Evolutionary conservation across 1,284 basidiomycete species (phyloP).

Genomic region (Moesziomyces sp.): DNA sequence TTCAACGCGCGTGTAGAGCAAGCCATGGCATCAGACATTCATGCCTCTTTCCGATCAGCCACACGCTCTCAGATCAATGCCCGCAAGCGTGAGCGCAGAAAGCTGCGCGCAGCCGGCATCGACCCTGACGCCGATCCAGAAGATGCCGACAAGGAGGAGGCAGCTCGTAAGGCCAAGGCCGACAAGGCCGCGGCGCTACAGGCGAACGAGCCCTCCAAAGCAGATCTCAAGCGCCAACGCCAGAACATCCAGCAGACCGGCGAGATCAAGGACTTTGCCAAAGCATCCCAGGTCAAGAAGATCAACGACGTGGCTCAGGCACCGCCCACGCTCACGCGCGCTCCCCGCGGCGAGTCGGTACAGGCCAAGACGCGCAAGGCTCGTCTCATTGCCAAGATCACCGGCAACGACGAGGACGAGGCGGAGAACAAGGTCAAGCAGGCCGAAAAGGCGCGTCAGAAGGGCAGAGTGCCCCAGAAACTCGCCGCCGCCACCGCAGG

Average conservation of each 20-base stretch:
- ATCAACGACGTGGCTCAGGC: slow-evolving; percentile 61
- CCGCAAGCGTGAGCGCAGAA: slow-evolving; percentile 52
- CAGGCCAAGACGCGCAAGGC: slow-evolving; percentile 51
- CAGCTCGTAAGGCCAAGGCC: slow-evolving; percentile 42
- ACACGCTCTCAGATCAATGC: slow-evolving; percentile 49
- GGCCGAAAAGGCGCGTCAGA: slow-evolving; percentile 37
- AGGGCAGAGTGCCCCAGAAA: slow-evolving; percentile 39
- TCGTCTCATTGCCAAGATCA: slow-evolving; percentile 47
- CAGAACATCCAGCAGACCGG: slow-evolving; percentile 40
- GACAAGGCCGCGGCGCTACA: slow-evolving; percentile 48
- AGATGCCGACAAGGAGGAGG: slow-evolving; percentile 24
- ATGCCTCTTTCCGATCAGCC: slow-evolving; percentile 46
- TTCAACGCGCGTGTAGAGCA: slow-evolving; percentile 63
- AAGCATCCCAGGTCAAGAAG: slow-evolving; percentile 47
- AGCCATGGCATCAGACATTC: slow-evolving; percentile 52
- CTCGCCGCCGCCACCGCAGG: slow-evolving; percentile 2
- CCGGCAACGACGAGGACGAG: slow-evolving; percentile 47
- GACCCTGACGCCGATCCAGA: slow-evolving; percentile 44
- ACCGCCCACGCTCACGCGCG: slow-evolving; percentile 56
- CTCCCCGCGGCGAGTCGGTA: slow-evolving; percentile 51
- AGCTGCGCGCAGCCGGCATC: slow-evolving; percentile 31
- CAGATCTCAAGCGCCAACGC: slow-evolving; percentile 49
- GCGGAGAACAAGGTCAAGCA: slow-evolving; percentile 42
- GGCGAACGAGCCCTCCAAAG: slow-evolving; percentile 38
- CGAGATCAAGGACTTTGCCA: slow-evolving; percentile 54